Percentiles rank a stretch among this genome's conserved stretches.
phyloP scores from a whole-genome alignment of 148 eudicot species.

The Persicaria maculosa region DNA sequence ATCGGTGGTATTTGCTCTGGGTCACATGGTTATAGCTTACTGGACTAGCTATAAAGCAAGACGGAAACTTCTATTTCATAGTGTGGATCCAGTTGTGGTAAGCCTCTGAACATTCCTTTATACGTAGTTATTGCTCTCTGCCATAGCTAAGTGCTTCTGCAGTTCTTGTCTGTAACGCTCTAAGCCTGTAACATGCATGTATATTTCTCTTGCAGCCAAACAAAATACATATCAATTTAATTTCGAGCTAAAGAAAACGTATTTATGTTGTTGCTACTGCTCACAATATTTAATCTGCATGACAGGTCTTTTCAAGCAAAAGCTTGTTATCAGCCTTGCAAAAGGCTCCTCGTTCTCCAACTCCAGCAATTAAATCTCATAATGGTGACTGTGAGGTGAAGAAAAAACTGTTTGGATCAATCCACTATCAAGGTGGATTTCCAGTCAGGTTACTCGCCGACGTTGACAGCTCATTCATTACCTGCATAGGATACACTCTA shows the following conservation, averaged over 20 bases:
- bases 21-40: conserved; percentile 84
- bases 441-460: conserved; percentile 79
- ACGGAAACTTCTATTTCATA: conserved; percentile 74
- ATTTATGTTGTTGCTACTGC: conserved; percentile 2
- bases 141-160: not conserved
- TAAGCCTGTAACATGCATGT: not conserved
- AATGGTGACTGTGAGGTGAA: conserved; percentile 47
- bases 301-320: conserved; percentile 72
- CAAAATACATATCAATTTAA: not conserved
- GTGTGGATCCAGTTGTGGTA: conserved; percentile 78
- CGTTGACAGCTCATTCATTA: conserved; percentile 67
- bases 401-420: conserved; percentile 41
- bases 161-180: not conserved
- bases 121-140: not conserved
- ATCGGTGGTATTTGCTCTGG: conserved; percentile 89
- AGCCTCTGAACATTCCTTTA: conserved; percentile 15
- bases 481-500: conserved; percentile 59
- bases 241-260: not conserved
- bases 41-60: conserved; percentile 82
- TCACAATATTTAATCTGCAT: conserved; percentile 1
- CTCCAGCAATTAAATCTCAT: conserved; percentile 61
- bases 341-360: conserved; percentile 79
- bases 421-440: conserved; percentile 47
- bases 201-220: not conserved
- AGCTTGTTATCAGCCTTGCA: conserved; percentile 59